phyloP scores from a whole-genome alignment of 257 asterid genomes.

The Capsicum rhomboideum region DNA sequence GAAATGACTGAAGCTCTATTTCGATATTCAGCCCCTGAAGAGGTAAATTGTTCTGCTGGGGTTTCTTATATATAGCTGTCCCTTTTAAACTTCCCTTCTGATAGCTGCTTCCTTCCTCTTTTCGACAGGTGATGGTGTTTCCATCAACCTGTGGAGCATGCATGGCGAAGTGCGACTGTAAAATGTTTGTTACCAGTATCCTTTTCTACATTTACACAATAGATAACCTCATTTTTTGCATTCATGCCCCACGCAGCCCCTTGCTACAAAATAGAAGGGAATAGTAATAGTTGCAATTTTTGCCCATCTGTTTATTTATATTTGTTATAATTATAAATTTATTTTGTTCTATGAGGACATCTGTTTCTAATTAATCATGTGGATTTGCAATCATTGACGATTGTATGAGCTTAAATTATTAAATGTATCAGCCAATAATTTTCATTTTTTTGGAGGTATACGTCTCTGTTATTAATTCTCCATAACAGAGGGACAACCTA shows the following conservation, averaged over 20 bases:
- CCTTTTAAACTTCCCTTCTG: background rate
- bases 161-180: slow-evolving; percentile 57
- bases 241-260: background rate
- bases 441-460: background rate
- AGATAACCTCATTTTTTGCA: background rate
- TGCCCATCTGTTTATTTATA: background rate
- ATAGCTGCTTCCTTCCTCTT: slow-evolving; percentile 1
- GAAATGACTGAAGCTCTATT: slow-evolving; percentile 78
- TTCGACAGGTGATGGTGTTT: slow-evolving; percentile 80
- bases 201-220: slow-evolving; percentile 14
- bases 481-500: background rate
- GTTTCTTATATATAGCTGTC: background rate
- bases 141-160: slow-evolving; percentile 93
- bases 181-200: slow-evolving; percentile 97
- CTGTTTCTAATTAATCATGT: background rate
- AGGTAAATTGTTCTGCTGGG: slow-evolving; percentile 32
- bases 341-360: background rate
- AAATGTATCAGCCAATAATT: background rate
- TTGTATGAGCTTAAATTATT: background rate
- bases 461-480: background rate
- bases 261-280: background rate
- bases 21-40: slow-evolving; percentile 93
- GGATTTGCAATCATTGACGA: background rate
- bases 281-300: background rate
- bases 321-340: background rate